Evolutionary conservation across 1,284 basidiomycete genomes (phyloP).

Genomic region (Malassezia vespertilionis): DNA sequence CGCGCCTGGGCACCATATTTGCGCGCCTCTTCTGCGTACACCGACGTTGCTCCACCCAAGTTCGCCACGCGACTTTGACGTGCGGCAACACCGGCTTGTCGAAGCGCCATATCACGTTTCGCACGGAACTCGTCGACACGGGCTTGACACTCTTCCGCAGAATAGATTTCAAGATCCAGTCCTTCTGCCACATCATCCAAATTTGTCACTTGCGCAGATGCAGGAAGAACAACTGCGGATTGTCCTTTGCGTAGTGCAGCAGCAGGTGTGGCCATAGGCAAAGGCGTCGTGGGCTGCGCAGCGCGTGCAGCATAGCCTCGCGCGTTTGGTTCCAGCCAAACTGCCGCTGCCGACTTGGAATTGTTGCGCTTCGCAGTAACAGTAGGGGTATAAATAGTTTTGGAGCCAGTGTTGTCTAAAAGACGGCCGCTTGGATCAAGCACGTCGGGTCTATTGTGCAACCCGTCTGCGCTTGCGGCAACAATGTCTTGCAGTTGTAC

Average conservation of each 20-base stretch:
- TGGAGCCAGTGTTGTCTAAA: conserved; percentile 13
- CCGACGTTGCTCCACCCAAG: conserved; percentile 19
- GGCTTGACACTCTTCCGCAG: conserved; percentile 24
- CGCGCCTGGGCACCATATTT: conserved; percentile 40
- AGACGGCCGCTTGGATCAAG: conserved; percentile 32
- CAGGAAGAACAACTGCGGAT: conserved; percentile 24
- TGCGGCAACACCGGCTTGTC: conserved; percentile 29
- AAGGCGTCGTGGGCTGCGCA: neutral
- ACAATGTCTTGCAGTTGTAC: conserved; percentile 30
- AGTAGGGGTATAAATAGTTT: conserved; percentile 12
- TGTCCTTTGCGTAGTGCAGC: conserved; percentile 6
- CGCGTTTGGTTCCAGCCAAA: conserved; percentile 1
- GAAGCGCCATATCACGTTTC: conserved; percentile 41
- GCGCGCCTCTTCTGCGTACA: conserved; percentile 46
- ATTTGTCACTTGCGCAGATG: conserved; percentile 18
- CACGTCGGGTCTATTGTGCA: conserved; percentile 19
- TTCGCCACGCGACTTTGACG: neutral
- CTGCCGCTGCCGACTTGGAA: conserved; percentile 1
- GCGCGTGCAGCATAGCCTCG: conserved; percentile 7
- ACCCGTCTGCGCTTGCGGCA: conserved; percentile 15
- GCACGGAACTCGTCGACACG: conserved; percentile 35
- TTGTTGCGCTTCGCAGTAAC: conserved; percentile 15
- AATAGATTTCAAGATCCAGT: conserved; percentile 13
- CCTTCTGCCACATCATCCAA: conserved; percentile 15
- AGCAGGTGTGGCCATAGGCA: neutral